Percentiles rank a stretch among this genome's conserved stretches.
Evolutionary conservation across 2,329 filamentous ascomycete genomes (phyloP).

Genomic region (Dryadomyces quercivorus): DNA sequence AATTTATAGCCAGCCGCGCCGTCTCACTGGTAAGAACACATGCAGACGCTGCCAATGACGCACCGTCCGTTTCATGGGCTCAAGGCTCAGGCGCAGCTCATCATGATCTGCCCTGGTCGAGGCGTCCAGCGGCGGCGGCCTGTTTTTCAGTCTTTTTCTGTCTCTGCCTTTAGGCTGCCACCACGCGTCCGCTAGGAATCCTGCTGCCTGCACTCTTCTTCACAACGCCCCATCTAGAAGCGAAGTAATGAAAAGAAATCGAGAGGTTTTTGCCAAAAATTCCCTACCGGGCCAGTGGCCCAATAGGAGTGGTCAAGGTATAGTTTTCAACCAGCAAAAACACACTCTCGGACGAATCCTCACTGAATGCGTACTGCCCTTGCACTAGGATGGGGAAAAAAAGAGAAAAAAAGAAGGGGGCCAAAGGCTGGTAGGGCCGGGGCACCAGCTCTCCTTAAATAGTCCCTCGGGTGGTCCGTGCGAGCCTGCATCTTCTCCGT

Average conservation of each 20-base stretch:
- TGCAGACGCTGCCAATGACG: not conserved
- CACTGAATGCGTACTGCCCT: constrained; percentile 66
- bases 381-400: constrained; percentile 52
- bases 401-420: constrained; percentile 18
- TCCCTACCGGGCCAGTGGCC: constrained; percentile 57
- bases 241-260: constrained; percentile 34
- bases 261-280: constrained; percentile 52
- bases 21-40: not conserved
- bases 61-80: not conserved
- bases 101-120: not conserved
- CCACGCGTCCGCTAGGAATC: too few relatives aligned
- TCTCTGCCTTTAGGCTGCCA: too few relatives aligned
- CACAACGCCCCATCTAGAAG: constrained; percentile 29
- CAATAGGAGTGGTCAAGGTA: constrained; percentile 62
- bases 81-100: too few relatives aligned
- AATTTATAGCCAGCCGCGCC: not conserved
- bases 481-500: constrained; percentile 9
- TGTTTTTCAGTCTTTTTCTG: too few relatives aligned
- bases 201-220: constrained; percentile 30
- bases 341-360: constrained; percentile 77
- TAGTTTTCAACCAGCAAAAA: constrained; percentile 92
- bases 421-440: not conserved
- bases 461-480: constrained; percentile 12
- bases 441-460: constrained; percentile 9
- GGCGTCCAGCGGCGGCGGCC: too few relatives aligned